phyloP scores from a whole-genome alignment of 1,284 basidiomycete species.

The Tilletia indica region DNA sequence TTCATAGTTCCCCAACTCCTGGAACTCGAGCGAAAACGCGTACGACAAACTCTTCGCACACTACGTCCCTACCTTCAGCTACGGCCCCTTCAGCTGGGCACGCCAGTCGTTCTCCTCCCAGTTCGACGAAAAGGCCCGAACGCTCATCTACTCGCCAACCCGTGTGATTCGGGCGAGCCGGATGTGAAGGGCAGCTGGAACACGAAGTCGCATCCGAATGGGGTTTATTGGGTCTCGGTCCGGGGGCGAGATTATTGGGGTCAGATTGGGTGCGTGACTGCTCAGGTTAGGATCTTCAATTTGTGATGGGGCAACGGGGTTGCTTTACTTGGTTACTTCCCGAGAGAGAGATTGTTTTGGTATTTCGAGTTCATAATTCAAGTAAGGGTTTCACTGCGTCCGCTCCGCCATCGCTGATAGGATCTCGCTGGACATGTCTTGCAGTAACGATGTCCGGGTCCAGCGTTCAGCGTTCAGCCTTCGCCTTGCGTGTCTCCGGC shows the following conservation, averaged over 20 bases:
- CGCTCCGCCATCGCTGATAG: too few species aligned
- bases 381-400: too few species aligned
- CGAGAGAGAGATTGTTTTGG: too few species aligned
- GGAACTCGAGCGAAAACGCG: not conserved
- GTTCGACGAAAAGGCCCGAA: constrained; percentile 44
- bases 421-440: too few species aligned
- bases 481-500: too few species aligned
- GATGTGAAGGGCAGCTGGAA: constrained; percentile 35
- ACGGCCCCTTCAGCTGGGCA: constrained; percentile 32
- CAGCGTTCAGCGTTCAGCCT: too few species aligned
- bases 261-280: constrained; percentile 36
- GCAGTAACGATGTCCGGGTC: too few species aligned
- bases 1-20: not conserved
- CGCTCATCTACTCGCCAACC: constrained; percentile 37
- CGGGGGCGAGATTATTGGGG: constrained; percentile 43
- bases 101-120: constrained; percentile 31
- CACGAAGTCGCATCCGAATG: constrained; percentile 25
- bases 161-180: constrained; percentile 34
- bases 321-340: too few species aligned
- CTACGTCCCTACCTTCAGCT: constrained; percentile 36
- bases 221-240: constrained; percentile 40
- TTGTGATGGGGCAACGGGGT: not conserved
- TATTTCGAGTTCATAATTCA: too few species aligned
- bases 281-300: constrained; percentile 29
- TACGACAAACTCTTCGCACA: constrained; percentile 31